These are phyloP conservation scores for Ophiorrhiza pumila DNA, from an alignment of 257 asterid species.

Conservation along the genomic window DNA sequence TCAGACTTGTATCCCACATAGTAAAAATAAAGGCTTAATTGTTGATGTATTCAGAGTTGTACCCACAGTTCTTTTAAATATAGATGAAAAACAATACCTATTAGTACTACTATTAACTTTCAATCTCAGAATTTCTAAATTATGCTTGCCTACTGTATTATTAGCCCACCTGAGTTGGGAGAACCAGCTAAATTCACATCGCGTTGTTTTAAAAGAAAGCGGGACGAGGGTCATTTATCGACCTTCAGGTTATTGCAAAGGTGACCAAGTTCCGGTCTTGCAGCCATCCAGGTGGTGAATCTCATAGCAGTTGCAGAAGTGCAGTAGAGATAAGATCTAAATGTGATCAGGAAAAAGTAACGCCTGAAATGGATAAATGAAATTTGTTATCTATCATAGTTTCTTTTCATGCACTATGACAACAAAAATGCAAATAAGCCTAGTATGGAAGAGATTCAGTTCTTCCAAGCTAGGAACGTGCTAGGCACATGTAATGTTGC, in stretches of 20 bases:
- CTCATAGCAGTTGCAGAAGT: conserved; percentile 50
- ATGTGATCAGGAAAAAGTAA: conserved; percentile 83
- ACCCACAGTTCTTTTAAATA: not conserved
- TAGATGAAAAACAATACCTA: not conserved
- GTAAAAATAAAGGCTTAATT: too few relatives aligned
- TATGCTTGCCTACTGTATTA: not conserved
- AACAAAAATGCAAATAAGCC: not conserved
- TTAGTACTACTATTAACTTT: not conserved
- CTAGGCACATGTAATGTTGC: not conserved
- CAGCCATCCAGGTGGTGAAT: conserved; percentile 79
- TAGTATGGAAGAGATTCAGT: not conserved
- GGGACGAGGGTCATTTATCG: conserved; percentile 31
- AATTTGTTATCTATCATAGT: not conserved
- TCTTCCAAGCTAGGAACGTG: not conserved
- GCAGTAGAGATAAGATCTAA: conserved; percentile 85
- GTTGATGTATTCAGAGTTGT: too few relatives aligned
- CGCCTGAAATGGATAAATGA: conserved; percentile 59
- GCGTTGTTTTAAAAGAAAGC: not conserved
- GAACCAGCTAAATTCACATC: not conserved
- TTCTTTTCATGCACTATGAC: not conserved
- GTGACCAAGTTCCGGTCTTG: conserved; percentile 95
- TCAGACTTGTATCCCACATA: too few relatives aligned
- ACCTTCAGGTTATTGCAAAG: conserved; percentile 84
- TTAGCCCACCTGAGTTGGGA: not conserved
- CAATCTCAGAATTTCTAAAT: not conserved